A percentile compares a stretch with the other conserved stretches of the same genome.
Conservation (phyloP, 2,329 filamentous ascomycete genomes). For the Phialocephala subalpina region DNA sequence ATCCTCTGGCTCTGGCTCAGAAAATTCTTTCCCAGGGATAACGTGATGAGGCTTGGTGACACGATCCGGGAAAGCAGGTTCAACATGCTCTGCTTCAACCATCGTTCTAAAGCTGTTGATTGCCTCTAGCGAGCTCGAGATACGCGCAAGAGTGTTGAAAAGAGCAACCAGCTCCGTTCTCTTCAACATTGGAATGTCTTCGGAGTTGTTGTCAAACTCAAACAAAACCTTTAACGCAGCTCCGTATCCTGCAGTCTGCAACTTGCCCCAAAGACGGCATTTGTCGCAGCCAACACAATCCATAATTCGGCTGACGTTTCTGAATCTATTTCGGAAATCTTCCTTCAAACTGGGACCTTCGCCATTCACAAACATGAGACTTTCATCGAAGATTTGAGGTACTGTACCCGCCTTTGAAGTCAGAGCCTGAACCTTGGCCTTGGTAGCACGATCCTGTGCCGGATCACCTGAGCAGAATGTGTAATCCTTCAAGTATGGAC, state of each 20-base stretch:
- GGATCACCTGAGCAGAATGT: slow-evolving; percentile 92
- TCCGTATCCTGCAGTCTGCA: slow-evolving; percentile 94
- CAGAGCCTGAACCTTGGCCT: slow-evolving; percentile 81
- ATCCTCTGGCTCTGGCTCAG: slow-evolving; percentile 18
- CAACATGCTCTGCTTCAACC: slow-evolving; percentile 49
- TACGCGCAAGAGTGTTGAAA: slow-evolving; percentile 90
- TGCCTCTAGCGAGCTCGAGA: slow-evolving; percentile 81
- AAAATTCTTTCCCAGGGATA: slow-evolving; percentile 35
- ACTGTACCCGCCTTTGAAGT: slow-evolving; percentile 73
- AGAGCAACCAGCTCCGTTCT: slow-evolving; percentile 93
- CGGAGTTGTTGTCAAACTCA: slow-evolving; percentile 76
- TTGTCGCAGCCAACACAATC: slow-evolving; percentile 99
- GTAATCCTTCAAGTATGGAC: slow-evolving; percentile 80
- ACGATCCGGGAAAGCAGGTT: slow-evolving; percentile 32
- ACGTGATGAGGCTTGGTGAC: slow-evolving; percentile 53
- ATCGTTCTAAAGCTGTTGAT: slow-evolving; percentile 74
- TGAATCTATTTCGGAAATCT: slow-evolving; percentile 96
- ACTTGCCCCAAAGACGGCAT: slow-evolving; percentile 96
- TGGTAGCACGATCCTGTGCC: slow-evolving; percentile 79
- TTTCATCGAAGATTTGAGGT: slow-evolving; percentile 92
- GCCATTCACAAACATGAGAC: slow-evolving; percentile 88
- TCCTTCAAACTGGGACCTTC: slow-evolving; percentile 85
- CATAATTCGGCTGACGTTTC: slow-evolving; percentile 96
- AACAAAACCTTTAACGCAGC: slow-evolving; percentile 96
- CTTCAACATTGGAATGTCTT: slow-evolving; percentile 74